Evolutionary conservation across 1,284 basidiomycete species (phyloP), one percentile per base, ranked within the genome.

Genomic region (Cutaneotrichosporon daszewskae): DNA sequence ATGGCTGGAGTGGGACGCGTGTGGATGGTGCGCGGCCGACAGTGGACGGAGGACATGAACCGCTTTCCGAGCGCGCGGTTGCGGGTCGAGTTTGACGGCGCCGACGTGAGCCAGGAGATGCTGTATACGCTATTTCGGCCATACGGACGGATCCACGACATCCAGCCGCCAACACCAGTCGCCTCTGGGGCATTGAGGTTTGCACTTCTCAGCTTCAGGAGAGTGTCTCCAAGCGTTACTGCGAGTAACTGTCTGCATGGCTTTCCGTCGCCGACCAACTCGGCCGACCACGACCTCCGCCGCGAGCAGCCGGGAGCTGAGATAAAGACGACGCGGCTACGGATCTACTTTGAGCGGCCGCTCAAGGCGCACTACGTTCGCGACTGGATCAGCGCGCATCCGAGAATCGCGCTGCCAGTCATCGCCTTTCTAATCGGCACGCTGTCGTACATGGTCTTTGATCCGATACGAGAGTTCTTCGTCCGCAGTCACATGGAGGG

Each of bases 371-470:
- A 92, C 64, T 81, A 75, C 24, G 68, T 94, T 23, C 77, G 85
- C 32, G 82, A 85, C 59, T 98, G 91, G 86, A 74, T 92, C 41
- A 75, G 82, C 6, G 76, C 71, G 17, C 94, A 98, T 72, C 94
- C 94, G 0, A 81, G 80, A 53, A 85, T 97, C 45, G 81, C 85
- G 32, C 72, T 96, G 4, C 94, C 94, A 0, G 69, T 95, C 11
- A 49, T 92, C 1, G 79, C 90, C 33, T 94, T 96, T 70, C 73
- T 97, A 2, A 65, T 97, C 22, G 94, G 92, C 13, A 84, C 84
- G 2, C 62, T 97, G 37, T 88, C 86, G 22, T 95, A 94, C 66
- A 85, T 85, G 84, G 79, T 95, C 53, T 95, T 95, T 60, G 90
- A 96, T 62, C 91, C 91, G 1, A 80, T 98, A 25, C 82, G 94